These are phyloP conservation scores for Suillus spraguei DNA, from an alignment of 768 basidiomycete species.

Conservation along the genomic window DNA sequence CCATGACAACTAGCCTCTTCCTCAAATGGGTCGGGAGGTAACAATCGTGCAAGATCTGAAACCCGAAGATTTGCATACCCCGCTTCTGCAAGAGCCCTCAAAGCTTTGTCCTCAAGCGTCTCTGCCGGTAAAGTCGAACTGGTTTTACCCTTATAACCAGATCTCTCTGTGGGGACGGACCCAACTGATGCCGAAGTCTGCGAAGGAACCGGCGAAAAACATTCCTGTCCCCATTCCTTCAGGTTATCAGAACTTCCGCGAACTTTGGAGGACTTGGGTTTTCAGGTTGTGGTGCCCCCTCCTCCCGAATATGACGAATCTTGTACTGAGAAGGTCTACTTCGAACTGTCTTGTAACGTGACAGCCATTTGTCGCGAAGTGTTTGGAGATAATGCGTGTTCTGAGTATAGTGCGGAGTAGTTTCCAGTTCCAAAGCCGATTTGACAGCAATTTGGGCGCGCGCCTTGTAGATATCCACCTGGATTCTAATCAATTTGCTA, in stretches of 20 bases:
- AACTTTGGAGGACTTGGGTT: slow-evolving; percentile 45
- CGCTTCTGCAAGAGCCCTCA: slow-evolving; percentile 32
- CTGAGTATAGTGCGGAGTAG: slow-evolving; percentile 40
- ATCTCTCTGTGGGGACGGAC: not conserved
- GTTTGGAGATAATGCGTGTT: slow-evolving; percentile 27
- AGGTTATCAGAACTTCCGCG: too few relatives aligned
- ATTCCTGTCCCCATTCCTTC: not conserved
- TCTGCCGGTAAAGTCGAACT: not conserved
- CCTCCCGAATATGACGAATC: slow-evolving; percentile 50
- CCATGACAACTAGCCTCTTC: slow-evolving; percentile 55
- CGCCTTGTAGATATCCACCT: slow-evolving; percentile 32
- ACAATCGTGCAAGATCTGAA: slow-evolving; percentile 31
- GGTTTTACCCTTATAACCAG: not conserved
- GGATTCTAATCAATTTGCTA: slow-evolving; percentile 31
- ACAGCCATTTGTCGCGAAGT: slow-evolving; percentile 28
- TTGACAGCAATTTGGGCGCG: slow-evolving; percentile 29
- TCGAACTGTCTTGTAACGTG: slow-evolving; percentile 24
- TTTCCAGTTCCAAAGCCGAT: slow-evolving; percentile 42
- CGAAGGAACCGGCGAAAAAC: not conserved
- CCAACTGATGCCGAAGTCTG: not conserved
- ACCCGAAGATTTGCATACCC: slow-evolving; percentile 26
- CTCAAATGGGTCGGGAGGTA: slow-evolving; percentile 31
- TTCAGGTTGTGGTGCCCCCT: slow-evolving; percentile 23
- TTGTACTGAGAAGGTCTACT: not conserved
- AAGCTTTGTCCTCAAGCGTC: slow-evolving; percentile 13